phyloP scores from a whole-genome alignment of 176 grass and related monocot species.

The Raddia distichophylla region DNA sequence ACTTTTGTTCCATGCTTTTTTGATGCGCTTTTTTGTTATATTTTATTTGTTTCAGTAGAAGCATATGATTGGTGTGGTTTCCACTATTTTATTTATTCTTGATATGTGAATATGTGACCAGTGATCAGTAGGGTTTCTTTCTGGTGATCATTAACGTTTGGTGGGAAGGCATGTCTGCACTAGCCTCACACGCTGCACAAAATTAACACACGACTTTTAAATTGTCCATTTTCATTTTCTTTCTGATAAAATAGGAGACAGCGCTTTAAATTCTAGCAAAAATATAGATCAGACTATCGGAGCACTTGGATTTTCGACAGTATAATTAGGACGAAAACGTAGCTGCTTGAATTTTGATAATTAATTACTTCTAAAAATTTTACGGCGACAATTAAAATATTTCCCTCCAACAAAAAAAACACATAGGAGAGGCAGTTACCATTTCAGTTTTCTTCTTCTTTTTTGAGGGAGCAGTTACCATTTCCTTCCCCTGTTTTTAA shows the following conservation, averaged over 20 bases:
- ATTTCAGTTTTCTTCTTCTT: too few species aligned
- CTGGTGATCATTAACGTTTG: neutral
- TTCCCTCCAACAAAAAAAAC: neutral
- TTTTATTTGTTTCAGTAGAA: neutral
- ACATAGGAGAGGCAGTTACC: neutral
- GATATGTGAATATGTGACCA: neutral
- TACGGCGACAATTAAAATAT: neutral
- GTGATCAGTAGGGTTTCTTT: neutral
- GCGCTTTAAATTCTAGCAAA: neutral
- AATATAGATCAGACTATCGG: neutral
- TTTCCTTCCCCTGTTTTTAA: neutral
- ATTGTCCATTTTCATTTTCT: neutral
- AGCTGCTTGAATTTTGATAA: neutral
- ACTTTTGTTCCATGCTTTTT: neutral
- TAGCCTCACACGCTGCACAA: neutral
- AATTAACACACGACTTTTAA: neutral
- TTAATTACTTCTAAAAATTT: neutral
- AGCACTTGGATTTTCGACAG: neutral
- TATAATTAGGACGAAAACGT: neutral
- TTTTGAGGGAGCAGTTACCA: neutral
- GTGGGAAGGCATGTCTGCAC: neutral
- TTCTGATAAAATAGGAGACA: neutral
- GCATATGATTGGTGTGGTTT: conserved; percentile 12
- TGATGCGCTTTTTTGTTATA: neutral
- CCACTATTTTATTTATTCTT: neutral